Base-by-base conservation (phyloP, 805 yeast genomes). In the Wickerhamomyces pijperi region DNA sequence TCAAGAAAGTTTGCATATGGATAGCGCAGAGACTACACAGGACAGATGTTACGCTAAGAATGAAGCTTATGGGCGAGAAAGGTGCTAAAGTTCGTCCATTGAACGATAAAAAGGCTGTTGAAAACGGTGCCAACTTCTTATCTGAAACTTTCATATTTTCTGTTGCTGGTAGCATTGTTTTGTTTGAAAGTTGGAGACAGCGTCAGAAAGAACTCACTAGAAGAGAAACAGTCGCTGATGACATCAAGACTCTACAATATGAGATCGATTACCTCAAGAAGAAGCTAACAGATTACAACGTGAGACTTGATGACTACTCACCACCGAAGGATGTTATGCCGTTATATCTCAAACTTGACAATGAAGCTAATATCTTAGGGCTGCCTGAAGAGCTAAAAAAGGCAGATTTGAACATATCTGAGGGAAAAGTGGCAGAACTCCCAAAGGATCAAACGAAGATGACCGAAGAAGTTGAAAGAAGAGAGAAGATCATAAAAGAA, bases 71-170 rank as follows among this genome's bases (percentile, higher is more conserved):
- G 28, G 56, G 59, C 1, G 46, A 52, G 17, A 46, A 50, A n/a
- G 51, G 48, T 13, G 41, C 71, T 36, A 72, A 70, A 48, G 71
- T 84, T 8, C 69, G 94, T 36, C 94, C 94, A 0, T 67, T 85
- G 54, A 84, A 83, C 54, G 94, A 84, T 47, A 74, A 76, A 12
- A 78, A 76, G 51, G 95, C 95, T 29, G 72, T 86, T 34, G 92
- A 85, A 42, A 75, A 69, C 42, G 95, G 94, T 1, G 92, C 94
- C 34, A 80, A 70, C 41, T 75, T 84, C 53, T 60, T 85, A 12
- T 79, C 90, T 35, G 95, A 85, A 55, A 55, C 77, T 25, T 80
- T 85, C 51, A 76, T 85, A 16, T 85, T 86, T 49, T 63, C 79
- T 20, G 90, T 86, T 19, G 94, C 92, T 1, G 92, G 94, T 5